Evolutionary conservation across 108 stramenopile genomes (phyloP), one percentile per base, ranked within the genome.

Genomic region (Parmales sp.): DNA sequence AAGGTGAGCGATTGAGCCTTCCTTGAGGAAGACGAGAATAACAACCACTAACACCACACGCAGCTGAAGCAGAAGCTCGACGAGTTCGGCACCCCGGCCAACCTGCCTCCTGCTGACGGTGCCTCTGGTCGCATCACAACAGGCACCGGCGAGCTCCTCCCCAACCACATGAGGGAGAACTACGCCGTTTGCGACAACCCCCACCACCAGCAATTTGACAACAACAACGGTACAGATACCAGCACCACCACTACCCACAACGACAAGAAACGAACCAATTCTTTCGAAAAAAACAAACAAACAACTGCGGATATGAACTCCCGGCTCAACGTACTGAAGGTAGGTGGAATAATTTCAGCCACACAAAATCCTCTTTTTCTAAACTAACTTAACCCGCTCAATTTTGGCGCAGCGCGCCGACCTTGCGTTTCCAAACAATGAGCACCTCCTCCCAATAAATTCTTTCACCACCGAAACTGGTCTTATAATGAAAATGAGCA

Each of bases 1-100:
- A 93, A 93, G 75, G 79, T 93, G 0, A 60, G 36, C 31, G 31
- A 60, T n/a, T n/a, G n/a, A n/a, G n/a, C n/a, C n/a, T n/a, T n/a
- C n/a, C n/a, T n/a, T n/a, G n/a, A n/a, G n/a, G n/a, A n/a, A n/a
- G n/a, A n/a, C n/a, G n/a, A n/a, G n/a, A n/a, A n/a, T n/a, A n/a
- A n/a, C n/a, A n/a, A n/a, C n/a, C n/a, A n/a, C 41, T 43, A 43
- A 43, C 41, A 43, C 41, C 41, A 8, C 41, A 43, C 41, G 8
- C 41, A 8, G 11, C n/a, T n/a, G n/a, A 75, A 72, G 41, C 34
- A 68, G 0, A 46, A 73, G 66, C 70, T 93, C 25, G 74, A 78
- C 37, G 84, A 86, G 69, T 51, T 31, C 51, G 86, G 82, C 22
- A 72, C 74, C 6, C 34, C 63, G 8, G 74, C 69, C 8, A 82